Evolutionary conservation across 2,329 filamentous ascomycete genomes (phyloP).

Genomic region (Colletotrichum euphorbiae): DNA sequence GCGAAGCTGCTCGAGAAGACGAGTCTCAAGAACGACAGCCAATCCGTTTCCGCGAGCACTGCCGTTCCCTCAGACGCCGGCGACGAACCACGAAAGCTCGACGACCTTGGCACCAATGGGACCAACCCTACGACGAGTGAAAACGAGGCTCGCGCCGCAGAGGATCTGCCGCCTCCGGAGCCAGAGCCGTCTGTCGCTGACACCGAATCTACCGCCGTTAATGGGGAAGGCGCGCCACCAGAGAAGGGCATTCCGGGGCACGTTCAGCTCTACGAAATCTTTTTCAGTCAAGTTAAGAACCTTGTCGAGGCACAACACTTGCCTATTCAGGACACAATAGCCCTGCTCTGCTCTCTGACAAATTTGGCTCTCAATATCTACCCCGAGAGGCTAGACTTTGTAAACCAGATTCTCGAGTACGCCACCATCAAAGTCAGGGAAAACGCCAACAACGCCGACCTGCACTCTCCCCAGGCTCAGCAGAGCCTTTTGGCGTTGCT

Average conservation of each 20-base stretch:
- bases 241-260: constrained; percentile 74
- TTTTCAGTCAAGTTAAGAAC: constrained; percentile 95
- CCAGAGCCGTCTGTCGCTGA: constrained; percentile 57
- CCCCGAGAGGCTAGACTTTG: constrained; percentile 90
- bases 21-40: constrained; percentile 68
- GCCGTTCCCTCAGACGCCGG: constrained; percentile 24
- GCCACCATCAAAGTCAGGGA: constrained; percentile 88
- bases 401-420: constrained; percentile 92
- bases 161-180: constrained; percentile 41
- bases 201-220: constrained; percentile 60
- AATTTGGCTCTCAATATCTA: constrained; percentile 98
- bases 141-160: constrained; percentile 25
- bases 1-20: constrained; percentile 82
- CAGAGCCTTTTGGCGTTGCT: constrained; percentile 89
- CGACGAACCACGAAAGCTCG: constrained; percentile 5
- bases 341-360: constrained; percentile 89
- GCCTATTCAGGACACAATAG: constrained; percentile 94
- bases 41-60: constrained; percentile 42
- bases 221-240: constrained; percentile 52
- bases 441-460: constrained; percentile 92
- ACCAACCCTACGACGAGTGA: constrained; percentile 41
- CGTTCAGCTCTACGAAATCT: constrained; percentile 94
- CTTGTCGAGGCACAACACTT: constrained; percentile 91
- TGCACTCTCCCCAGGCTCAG: constrained; percentile 89
- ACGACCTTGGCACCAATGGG: constrained; percentile 40